Conservation (phyloP, 495 filamentous ascomycete genomes). For the Talaromyces proteolyticus region DNA sequence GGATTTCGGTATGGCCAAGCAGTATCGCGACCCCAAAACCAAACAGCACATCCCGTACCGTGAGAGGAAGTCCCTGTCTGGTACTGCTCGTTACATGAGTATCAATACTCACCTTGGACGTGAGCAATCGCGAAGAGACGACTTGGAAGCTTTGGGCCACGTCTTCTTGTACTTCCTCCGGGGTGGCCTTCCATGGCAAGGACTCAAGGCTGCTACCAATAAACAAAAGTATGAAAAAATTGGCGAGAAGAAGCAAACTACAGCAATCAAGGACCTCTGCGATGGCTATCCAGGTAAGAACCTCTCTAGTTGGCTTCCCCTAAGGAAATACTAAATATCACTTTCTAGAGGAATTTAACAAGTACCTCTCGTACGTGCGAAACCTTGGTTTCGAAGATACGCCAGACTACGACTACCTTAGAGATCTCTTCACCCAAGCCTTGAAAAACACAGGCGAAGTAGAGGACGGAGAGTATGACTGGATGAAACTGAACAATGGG, state of each 20-base stretch:
- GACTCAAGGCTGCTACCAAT: conserved; percentile 97
- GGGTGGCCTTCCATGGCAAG: conserved; percentile 96
- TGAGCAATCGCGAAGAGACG: conserved; percentile 94
- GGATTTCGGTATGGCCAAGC: conserved; percentile 99
- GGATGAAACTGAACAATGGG: conserved; percentile 98
- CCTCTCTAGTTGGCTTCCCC: background rate
- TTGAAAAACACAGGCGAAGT: conserved; percentile 90
- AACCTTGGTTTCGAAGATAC: conserved; percentile 98
- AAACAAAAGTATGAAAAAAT: conserved; percentile 99
- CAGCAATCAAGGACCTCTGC: conserved; percentile 92
- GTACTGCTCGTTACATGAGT: conserved; percentile 98
- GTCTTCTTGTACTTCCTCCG: conserved; percentile 99
- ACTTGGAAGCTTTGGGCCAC: conserved; percentile 92
- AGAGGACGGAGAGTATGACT: conserved; percentile 98
- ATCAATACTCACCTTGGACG: conserved; percentile 98
- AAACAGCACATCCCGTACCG: conserved; percentile 99
- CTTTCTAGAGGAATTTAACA: conserved; percentile 82
- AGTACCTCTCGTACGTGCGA: conserved; percentile 94
- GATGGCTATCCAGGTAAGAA: conserved; percentile 78
- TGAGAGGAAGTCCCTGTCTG: conserved; percentile 94
- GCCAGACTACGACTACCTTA: conserved; percentile 96
- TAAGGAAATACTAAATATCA: conserved; percentile 1
- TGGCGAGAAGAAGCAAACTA: conserved; percentile 99
- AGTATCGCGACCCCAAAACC: conserved; percentile 97
- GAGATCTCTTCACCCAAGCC: conserved; percentile 94